A percentile compares a stretch with the other conserved stretches of the same genome.
Conservation (phyloP, 2,329 filamentous ascomycete genomes). For the Botrytis aclada region DNA sequence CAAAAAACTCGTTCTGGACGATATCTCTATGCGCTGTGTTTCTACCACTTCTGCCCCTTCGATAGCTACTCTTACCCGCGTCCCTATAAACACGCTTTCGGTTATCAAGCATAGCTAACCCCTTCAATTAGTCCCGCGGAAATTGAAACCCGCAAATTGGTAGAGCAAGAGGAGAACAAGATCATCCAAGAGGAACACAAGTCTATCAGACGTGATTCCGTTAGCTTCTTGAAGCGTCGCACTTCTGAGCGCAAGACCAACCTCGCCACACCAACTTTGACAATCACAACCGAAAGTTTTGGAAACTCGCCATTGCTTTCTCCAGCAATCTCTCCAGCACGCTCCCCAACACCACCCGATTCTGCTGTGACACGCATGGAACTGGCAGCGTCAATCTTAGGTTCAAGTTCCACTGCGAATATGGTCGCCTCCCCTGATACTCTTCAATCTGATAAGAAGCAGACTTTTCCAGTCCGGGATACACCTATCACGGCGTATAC, state of each 20-base stretch:
- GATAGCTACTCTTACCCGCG: neutral
- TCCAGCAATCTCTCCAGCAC: neutral
- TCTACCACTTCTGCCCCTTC: neutral
- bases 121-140: neutral
- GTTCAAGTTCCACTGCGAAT: neutral
- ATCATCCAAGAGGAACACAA: constrained; percentile 7
- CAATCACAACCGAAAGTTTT: neutral
- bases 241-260: constrained; percentile 9
- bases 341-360: neutral
- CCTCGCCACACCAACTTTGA: neutral
- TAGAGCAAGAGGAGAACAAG: constrained; percentile 16
- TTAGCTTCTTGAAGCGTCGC: constrained; percentile 7
- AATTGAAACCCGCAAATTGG: neutral
- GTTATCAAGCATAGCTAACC: constrained; percentile 1
- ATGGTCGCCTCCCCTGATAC: too few relatives aligned
- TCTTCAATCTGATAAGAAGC: neutral
- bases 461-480: neutral
- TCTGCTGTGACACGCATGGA: neutral
- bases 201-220: neutral
- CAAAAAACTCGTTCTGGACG: neutral
- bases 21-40: too few relatives aligned
- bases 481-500: neutral
- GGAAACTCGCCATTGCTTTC: neutral
- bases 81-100: neutral
- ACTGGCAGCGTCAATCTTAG: neutral